Evolutionary conservation across 805 yeast genomes (phyloP).

Genomic region (Saccharomycopsis guyanensis): DNA sequence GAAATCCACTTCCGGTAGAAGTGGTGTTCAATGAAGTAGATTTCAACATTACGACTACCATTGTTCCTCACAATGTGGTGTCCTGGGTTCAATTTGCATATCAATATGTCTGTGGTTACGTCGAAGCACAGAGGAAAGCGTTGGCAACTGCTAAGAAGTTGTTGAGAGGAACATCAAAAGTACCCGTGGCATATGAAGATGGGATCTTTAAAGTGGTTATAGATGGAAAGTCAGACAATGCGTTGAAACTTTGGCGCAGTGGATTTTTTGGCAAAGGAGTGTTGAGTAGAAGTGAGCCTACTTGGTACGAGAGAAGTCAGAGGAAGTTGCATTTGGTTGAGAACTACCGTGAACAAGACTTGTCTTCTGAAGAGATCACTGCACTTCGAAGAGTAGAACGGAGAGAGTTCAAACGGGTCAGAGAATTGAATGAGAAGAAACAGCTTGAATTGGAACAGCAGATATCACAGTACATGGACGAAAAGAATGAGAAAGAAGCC

Average conservation of each 20-base stretch:
- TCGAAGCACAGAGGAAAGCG: not conserved
- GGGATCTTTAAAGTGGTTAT: conserved; percentile 32
- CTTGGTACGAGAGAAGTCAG: conserved; percentile 69
- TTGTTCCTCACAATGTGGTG: conserved; percentile 55
- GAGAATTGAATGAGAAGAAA: conserved; percentile 52
- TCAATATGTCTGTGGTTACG: conserved; percentile 25
- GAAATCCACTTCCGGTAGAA: not conserved
- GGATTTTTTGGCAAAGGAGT: conserved; percentile 96
- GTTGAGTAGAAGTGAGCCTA: conserved; percentile 84
- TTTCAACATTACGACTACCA: not conserved
- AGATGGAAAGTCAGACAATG: conserved; percentile 31
- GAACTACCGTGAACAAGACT: conserved; percentile 25
- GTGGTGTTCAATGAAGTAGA: not conserved
- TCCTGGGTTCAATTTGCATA: conserved; percentile 47
- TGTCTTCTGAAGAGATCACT: conserved; percentile 72
- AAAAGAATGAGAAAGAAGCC: conserved; percentile 28
- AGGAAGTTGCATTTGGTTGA: conserved; percentile 43
- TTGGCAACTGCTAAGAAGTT: not conserved
- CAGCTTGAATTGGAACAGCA: conserved; percentile 34
- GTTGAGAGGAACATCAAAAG: not conserved
- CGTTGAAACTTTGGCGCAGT: conserved; percentile 60
- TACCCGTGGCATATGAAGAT: conserved; percentile 19
- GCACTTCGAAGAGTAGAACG: conserved; percentile 64
- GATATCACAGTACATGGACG: conserved; percentile 8
- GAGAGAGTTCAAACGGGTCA: conserved; percentile 57